Base-by-base conservation (phyloP, 495 filamentous ascomycete genomes). In the Penicillium goetzii region DNA sequence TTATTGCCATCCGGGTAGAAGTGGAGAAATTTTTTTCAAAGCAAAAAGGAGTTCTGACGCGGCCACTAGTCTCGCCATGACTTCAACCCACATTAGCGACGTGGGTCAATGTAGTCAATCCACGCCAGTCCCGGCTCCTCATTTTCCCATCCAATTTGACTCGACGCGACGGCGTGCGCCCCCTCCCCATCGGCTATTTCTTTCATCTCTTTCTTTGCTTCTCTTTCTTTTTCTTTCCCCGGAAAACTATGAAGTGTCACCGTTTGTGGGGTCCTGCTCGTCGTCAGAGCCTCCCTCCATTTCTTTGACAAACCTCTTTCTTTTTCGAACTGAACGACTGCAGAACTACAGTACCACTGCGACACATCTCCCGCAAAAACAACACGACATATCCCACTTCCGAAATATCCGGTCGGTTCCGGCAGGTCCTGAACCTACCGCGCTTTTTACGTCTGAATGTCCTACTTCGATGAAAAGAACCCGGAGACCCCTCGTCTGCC, bases 81-180 rank as follows among this genome's bases (percentile, higher is more conserved):
- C 64, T 62, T 68, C 64, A 70, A 66, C 55, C 54, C 51, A 54
- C 67, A 57, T 67, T 68, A 71, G 68, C 63, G 58, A 59, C 66
- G 69, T 71, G 69, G 69, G 69, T 68, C 66, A 33, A 59, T 10
- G 26, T 34, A 19, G 38, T 57, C 53, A 56, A 38, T 28, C 34
- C 23, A 32, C 12, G 36, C 33, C 19, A 56, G 51, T 17, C 52
- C 25, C 45, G 61, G 41, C 49, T 61, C 36, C 36, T 57, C 56
- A 58, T 54, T 49, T 59, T 10, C 34, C 40, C 30, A 49, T 45
- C n/a, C 12, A 43, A 21, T 45, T 32, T 11, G 7, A 11, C 33
- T 43, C 49, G 10, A 8, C 52, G 33, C n/a, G n/a, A n/a, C n/a
- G n/a, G n/a, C n/a, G n/a, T 30, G 6, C 26, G 21, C 12, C 25